phyloP scores from a whole-genome alignment of 176 grass and related monocot genomes.

The Musa beccarii region DNA sequence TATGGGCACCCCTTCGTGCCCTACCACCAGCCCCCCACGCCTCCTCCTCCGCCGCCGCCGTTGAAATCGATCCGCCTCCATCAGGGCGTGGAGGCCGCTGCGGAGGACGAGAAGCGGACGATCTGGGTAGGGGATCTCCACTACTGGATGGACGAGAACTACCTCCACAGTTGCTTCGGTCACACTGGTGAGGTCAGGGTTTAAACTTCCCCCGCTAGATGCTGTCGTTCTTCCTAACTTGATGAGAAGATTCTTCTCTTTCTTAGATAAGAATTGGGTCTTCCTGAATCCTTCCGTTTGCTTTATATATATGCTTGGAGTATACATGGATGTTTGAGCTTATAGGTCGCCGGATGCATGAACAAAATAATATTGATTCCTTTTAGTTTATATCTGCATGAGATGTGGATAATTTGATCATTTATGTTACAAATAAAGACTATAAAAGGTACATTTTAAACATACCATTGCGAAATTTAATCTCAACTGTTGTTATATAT shows the following conservation, averaged over 20 bases:
- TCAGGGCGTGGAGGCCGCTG: neutral
- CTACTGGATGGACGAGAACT: slow-evolving; percentile 16
- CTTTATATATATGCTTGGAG: no score
- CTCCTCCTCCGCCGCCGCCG: neutral
- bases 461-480: neutral
- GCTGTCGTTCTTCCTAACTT: neutral
- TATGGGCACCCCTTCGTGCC: slow-evolving; percentile 2
- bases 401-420: neutral
- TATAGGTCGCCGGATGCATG: neutral
- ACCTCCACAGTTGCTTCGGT: slow-evolving; percentile 12
- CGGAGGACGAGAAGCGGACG: slow-evolving; percentile 4
- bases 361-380: neutral
- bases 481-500: neutral
- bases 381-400: neutral
- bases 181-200: slow-evolving; percentile 9
- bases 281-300: neutral
- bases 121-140: slow-evolving; percentile 14
- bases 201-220: neutral
- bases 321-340: no score
- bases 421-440: neutral
- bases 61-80: neutral
- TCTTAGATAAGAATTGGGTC: neutral
- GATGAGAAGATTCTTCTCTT: neutral
- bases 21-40: neutral
- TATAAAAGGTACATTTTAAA: no score